Percentiles rank a stretch among this genome's conserved stretches.
Evolutionary conservation across 2,329 filamentous ascomycete species (phyloP).

Genomic region (Phaeomoniella chlamydospora): DNA sequence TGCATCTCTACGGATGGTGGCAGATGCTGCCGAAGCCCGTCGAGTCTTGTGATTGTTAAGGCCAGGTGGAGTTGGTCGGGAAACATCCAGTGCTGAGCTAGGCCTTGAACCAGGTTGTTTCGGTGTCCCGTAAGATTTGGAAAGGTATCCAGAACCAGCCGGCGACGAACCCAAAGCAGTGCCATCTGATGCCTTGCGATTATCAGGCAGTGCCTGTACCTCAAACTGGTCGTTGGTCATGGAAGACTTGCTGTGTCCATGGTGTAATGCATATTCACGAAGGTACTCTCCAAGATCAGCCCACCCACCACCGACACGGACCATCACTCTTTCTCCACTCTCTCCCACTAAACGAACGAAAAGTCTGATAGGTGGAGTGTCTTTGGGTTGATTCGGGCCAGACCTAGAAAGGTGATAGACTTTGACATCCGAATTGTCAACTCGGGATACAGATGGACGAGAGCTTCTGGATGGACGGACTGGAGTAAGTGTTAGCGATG

Average conservation of each 20-base stretch:
- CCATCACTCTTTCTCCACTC: conserved; percentile 85
- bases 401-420: conserved; percentile 81
- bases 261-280: conserved; percentile 82
- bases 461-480: conserved; percentile 21
- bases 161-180: conserved; percentile 14
- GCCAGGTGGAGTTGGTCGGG: conserved; percentile 1
- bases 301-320: conserved; percentile 96
- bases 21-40: background rate
- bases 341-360: conserved; percentile 89
- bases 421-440: conserved; percentile 60
- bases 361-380: conserved; percentile 64
- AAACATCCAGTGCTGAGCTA: background rate
- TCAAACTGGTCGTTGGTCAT: conserved; percentile 42
- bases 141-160: background rate
- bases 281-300: conserved; percentile 91
- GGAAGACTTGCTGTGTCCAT: conserved; percentile 50
- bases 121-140: too few relatives aligned
- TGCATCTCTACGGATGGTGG: too few relatives aligned
- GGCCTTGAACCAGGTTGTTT: too few relatives aligned
- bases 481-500: conserved; percentile 56
- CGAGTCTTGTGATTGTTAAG: background rate
- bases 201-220: conserved; percentile 19
- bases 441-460: conserved; percentile 27
- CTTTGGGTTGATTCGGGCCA: conserved; percentile 46
- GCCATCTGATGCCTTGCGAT: conserved; percentile 17